Percentiles rank a stretch among this genome's conserved stretches.
These are phyloP conservation scores for Syzygium syzygioides DNA, from an alignment of 441 rosid genomes.

Conservation along the genomic window DNA sequence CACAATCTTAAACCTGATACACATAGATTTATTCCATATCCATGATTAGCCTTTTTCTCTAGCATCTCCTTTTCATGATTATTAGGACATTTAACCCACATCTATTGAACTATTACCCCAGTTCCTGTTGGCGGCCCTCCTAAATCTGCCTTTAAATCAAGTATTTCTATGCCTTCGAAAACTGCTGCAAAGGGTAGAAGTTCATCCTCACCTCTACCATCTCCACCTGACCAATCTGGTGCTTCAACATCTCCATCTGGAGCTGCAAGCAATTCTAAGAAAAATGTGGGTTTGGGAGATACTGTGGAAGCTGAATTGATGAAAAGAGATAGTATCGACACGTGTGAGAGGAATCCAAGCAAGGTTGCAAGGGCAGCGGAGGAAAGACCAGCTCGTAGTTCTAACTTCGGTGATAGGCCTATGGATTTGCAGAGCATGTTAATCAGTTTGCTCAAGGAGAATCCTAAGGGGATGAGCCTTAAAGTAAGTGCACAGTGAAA, in stretches of 20 bases:
- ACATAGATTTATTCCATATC: neutral
- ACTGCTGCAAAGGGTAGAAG: conserved; percentile 43
- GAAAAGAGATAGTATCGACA: conserved; percentile 42
- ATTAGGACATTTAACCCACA: conserved; percentile 1
- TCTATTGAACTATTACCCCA: conserved; percentile 11
- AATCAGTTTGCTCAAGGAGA: conserved; percentile 55
- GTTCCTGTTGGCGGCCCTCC: conserved; percentile 44
- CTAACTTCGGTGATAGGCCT: conserved; percentile 39
- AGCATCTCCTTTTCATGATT: neutral
- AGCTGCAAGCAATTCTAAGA: conserved; percentile 39
- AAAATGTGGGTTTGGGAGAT: conserved; percentile 33
- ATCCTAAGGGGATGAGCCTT: conserved; percentile 79
- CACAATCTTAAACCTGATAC: neutral
- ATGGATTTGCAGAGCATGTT: conserved; percentile 57
- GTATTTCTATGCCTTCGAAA: conserved; percentile 25
- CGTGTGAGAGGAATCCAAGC: conserved; percentile 49
- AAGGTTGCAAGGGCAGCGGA: conserved; percentile 26
- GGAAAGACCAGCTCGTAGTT: conserved; percentile 42
- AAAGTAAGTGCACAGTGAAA: conserved; percentile 43
- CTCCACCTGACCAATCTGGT: conserved; percentile 57
- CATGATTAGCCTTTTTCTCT: neutral
- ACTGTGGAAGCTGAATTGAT: conserved; percentile 28
- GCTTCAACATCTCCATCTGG: conserved; percentile 49
- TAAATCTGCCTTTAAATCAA: conserved; percentile 53
- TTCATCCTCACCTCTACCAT: conserved; percentile 68